Evolutionary conservation across 2,329 filamentous ascomycete species (phyloP), one percentile per base, ranked within the genome.

Genomic region (Metarhizium humberi): DNA sequence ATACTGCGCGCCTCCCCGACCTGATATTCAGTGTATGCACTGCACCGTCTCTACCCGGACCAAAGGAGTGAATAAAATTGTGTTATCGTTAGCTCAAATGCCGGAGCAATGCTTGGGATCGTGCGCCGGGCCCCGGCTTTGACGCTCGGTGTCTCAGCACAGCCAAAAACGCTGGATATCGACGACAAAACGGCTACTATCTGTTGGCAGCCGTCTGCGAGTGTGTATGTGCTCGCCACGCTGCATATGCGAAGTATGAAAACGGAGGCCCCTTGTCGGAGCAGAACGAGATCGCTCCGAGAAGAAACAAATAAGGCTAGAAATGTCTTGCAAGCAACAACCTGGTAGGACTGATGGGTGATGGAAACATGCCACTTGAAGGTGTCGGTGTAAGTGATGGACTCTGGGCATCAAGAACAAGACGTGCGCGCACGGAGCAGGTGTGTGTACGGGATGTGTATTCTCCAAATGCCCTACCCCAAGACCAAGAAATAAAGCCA

Each of bases 351-450:
- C 14, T 16, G 20, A 16, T 40, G n/a, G n/a, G 32, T 11, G 14
- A 52, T 55, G 25, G 20, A 42, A 49, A 43, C 16, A 52, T 32
- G 20, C 43, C 18, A 49, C 34, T 52, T 38, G n/a, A 52, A 30
- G 34, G 50, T 16, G 34, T 49, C n/a, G 51, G 10, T 50, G 36
- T 20, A 16, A 50, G 50, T 52, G 54, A 50, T 48, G 54, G 45
- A 16, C 25, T 48, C 20, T 7, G 10, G 32, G 32, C 32, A 34
- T 11, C 6, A 16, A 29, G 50, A 8, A n/a, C 18, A 32, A 5
- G 50, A 14, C 14, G 45, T 51, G 40, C 16, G 30, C 20, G 20
- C 20, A 49, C 29, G 43, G 42, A 40, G 13, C 25, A 42, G 32
- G 29, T 5, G 18, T 5, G 18, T 40, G 48, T n/a, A 36, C 8